Percentiles rank a stretch among this genome's conserved stretches.
Conservation (phyloP, 306 rosid species). For the Trifolium pratense region DNA sequence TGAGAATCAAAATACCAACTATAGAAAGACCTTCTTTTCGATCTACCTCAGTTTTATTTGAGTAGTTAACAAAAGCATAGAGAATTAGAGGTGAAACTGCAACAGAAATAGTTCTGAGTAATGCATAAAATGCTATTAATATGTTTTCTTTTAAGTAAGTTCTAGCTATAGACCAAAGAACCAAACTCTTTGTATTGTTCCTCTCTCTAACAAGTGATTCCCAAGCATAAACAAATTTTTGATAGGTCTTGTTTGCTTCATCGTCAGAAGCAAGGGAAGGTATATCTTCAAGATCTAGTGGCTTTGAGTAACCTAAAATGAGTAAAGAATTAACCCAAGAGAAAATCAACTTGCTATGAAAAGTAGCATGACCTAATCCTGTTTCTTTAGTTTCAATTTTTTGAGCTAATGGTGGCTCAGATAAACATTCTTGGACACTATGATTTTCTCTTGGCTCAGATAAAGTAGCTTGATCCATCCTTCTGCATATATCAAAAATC, state of each 20-base stretch:
- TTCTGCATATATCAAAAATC: too few relatives aligned
- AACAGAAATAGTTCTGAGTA: constrained; percentile 54
- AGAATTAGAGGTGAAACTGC: constrained; percentile 68
- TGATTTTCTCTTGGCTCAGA: too few relatives aligned
- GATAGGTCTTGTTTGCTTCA: constrained; percentile 56
- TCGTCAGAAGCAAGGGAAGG: constrained; percentile 71
- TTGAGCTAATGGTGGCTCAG: constrained; percentile 57
- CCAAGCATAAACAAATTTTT: constrained; percentile 59
- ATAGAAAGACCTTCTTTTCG: constrained; percentile 56
- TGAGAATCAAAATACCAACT: constrained; percentile 52
- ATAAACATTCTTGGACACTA: constrained; percentile 15
- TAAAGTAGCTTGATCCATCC: too few relatives aligned
- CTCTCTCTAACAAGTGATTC: constrained; percentile 48
- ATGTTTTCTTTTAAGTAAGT: constrained; percentile 61
- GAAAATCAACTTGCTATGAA: constrained; percentile 61
- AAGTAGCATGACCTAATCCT: constrained; percentile 38
- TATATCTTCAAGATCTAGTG: constrained; percentile 63
- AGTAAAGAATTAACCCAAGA: constrained; percentile 75
- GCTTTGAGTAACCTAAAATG: constrained; percentile 57
- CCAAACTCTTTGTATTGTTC: constrained; percentile 49
- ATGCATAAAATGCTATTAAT: constrained; percentile 52
- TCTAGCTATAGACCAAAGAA: constrained; percentile 52
- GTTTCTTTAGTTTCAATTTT: constrained; percentile 34
- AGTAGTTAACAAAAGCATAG: constrained; percentile 66
- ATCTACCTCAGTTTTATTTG: constrained; percentile 42